Evolutionary conservation across 805 yeast genomes (phyloP).

Genomic region (Sugiyamaella chiloensis): DNA sequence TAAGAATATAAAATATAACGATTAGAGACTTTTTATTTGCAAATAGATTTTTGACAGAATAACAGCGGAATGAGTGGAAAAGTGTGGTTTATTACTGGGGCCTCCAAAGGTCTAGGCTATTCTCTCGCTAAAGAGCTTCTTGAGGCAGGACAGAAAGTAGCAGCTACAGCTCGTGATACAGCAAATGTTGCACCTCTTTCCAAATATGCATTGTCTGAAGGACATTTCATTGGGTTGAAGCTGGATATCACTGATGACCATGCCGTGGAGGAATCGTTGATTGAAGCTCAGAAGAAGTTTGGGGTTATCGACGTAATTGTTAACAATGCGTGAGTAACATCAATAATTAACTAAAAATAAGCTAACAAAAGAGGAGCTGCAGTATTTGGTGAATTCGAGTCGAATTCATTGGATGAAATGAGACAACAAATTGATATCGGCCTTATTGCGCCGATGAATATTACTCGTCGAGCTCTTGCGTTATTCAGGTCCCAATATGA

Average conservation of each 20-base stretch:
- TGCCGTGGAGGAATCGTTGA: not conserved
- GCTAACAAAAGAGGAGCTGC: not conserved
- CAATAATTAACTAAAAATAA: not conserved
- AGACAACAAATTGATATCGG: not conserved
- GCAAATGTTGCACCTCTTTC: slow-evolving; percentile 29
- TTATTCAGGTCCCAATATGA: not conserved
- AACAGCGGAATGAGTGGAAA: not conserved
- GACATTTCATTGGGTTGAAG: too few species aligned
- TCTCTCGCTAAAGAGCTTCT: slow-evolving; percentile 31
- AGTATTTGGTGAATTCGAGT: not conserved
- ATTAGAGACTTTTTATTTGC: too few species aligned
- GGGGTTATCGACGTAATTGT: not conserved
- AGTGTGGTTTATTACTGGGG: slow-evolving; percentile 31
- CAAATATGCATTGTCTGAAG: not conserved
- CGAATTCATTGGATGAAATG: not conserved
- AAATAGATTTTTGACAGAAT: too few species aligned
- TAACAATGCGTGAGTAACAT: not conserved
- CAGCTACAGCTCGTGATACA: not conserved
- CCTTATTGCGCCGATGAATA: not conserved
- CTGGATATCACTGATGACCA: not conserved
- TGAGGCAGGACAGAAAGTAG: not conserved
- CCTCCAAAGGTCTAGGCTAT: slow-evolving; percentile 36
- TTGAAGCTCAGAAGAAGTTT: not conserved
- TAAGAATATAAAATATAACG: too few species aligned
- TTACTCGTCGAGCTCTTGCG: not conserved